Evolutionary conservation across 202 grass and related monocot species (phyloP), one percentile per base, ranked within the genome.

Genomic region (Saccharum hybrid): DNA sequence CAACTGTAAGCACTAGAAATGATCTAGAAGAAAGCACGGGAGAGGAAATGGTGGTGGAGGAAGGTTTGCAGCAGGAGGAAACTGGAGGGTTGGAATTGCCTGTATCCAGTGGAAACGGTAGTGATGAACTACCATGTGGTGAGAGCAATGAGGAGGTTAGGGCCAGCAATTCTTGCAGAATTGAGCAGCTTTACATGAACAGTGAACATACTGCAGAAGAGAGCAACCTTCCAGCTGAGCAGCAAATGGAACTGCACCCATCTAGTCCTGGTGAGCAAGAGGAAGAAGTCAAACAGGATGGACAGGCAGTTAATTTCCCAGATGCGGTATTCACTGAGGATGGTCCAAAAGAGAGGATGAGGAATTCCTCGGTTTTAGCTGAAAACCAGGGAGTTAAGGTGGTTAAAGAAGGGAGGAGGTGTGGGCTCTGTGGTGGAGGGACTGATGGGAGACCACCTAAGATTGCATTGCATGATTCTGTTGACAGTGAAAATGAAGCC

Each of bases 401-500:
- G 60, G 57, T 92, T 65, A 98, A 98, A 85, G 86, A 98, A 84
- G 92, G 90, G 15, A 85, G 96, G 62, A 95, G 89, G 63, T 98
- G 96, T 61, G 91, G 93, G 77, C 81, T 98, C 38, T 98, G 96
- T 74, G 93, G 92, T 66, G 96, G 96, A 76, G 96, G 89, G 15
- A 90, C 96, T 69, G 93, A 96, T 86, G 96, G 96, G 30, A 93
- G 69, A 68, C 93, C 93, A 4, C 96, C 96, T 37, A 98, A 88
- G 83, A 73, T 91, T 83, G 88, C 92, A 72, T 78, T 92, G 49
- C 83, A 91, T 52, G 96, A 98, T 67, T 85, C 84, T 28, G 80
- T 81, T 71, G 96, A 94, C 33, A 98, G 96, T 51, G 93, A 98
- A 74, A 93, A 98, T 83, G 96, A 98, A 78, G 83, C 93, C 72